Evolutionary conservation across 495 filamentous ascomycete species (phyloP).

Genomic region (Penicillium pancosmium): DNA sequence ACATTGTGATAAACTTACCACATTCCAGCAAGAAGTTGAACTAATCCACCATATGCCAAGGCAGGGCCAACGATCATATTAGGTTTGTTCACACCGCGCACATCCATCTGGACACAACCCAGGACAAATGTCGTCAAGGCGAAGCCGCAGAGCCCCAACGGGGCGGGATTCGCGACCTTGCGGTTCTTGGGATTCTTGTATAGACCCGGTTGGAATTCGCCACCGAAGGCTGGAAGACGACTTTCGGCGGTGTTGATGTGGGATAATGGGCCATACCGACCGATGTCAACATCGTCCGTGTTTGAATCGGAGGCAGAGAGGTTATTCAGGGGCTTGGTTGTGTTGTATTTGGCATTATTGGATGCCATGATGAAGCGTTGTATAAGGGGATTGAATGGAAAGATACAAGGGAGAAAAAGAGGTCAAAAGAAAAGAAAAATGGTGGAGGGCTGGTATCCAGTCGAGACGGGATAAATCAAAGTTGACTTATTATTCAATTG

Average conservation of each 20-base stretch:
- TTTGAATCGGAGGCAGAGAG: not conserved
- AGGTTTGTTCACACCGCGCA: slow-evolving; percentile 54
- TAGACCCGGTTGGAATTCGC: slow-evolving; percentile 86
- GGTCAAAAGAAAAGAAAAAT: not conserved
- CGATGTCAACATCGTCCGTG: slow-evolving; percentile 21
- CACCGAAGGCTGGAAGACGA: slow-evolving; percentile 78
- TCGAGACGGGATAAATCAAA: too few relatives aligned
- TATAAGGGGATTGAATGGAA: not conserved
- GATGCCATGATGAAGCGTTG: not conserved
- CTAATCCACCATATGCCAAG: slow-evolving; percentile 74
- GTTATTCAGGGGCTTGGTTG: not conserved
- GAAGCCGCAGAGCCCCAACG: slow-evolving; percentile 76
- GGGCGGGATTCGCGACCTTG: slow-evolving; percentile 80
- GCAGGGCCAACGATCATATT: slow-evolving; percentile 65
- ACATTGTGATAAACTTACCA: not conserved
- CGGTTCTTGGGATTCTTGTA: slow-evolving; percentile 58
- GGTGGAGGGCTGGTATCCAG: too few relatives aligned
- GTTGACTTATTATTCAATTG: too few relatives aligned
- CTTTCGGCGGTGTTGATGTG: slow-evolving; percentile 62
- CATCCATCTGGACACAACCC: slow-evolving; percentile 69
- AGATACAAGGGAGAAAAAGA: not conserved
- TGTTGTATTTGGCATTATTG: not conserved
- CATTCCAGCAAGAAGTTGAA: slow-evolving; percentile 63
- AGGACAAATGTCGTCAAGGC: slow-evolving; percentile 85
- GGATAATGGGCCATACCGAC: slow-evolving; percentile 55